These are phyloP conservation scores for Blastosporella zonata DNA, from an alignment of 1,284 basidiomycete species.

Conservation along the genomic window DNA sequence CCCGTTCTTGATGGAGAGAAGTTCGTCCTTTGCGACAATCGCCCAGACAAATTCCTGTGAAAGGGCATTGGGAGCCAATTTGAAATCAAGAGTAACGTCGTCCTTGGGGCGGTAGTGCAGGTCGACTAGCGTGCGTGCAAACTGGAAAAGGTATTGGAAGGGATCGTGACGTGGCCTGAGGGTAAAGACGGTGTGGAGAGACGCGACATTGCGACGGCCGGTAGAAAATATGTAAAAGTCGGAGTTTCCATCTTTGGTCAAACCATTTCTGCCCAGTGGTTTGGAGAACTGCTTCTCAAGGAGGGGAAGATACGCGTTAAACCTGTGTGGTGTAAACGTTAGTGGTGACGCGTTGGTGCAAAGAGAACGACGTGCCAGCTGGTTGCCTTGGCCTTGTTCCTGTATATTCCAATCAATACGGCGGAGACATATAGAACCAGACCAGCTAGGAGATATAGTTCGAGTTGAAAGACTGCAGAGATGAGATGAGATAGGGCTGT, in stretches of 20 bases:
- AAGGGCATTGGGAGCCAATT: slow-evolving; percentile 54
- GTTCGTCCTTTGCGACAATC: slow-evolving; percentile 75
- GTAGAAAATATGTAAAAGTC: slow-evolving; percentile 86
- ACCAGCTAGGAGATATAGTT: slow-evolving; percentile 53
- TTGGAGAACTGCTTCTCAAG: slow-evolving; percentile 68
- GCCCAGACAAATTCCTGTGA: slow-evolving; percentile 78
- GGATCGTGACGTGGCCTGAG: slow-evolving; percentile 83
- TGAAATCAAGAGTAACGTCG: slow-evolving; percentile 74
- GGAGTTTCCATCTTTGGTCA: slow-evolving; percentile 65
- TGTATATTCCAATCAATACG: slow-evolving; percentile 51
- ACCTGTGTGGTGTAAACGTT: slow-evolving; percentile 37
- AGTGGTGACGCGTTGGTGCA: slow-evolving; percentile 11
- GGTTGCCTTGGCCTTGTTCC: slow-evolving; percentile 54
- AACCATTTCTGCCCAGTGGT: slow-evolving; percentile 46
- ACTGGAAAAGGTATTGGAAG: slow-evolving; percentile 61
- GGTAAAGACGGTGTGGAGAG: slow-evolving; percentile 76
- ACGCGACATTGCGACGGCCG: slow-evolving; percentile 72
- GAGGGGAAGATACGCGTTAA: slow-evolving; percentile 52
- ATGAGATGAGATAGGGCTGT: slow-evolving; percentile 11
- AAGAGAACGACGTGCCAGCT: slow-evolving; percentile 44
- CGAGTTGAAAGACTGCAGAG: slow-evolving; percentile 59
- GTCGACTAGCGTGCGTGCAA: slow-evolving; percentile 64
- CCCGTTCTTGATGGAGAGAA: slow-evolving; percentile 62
- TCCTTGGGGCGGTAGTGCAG: slow-evolving; percentile 70
- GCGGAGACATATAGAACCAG: slow-evolving; percentile 54